Evolutionary conservation across 2,329 filamentous ascomycete genomes (phyloP).

Genomic region (Clonostachys rhizophaga): DNA sequence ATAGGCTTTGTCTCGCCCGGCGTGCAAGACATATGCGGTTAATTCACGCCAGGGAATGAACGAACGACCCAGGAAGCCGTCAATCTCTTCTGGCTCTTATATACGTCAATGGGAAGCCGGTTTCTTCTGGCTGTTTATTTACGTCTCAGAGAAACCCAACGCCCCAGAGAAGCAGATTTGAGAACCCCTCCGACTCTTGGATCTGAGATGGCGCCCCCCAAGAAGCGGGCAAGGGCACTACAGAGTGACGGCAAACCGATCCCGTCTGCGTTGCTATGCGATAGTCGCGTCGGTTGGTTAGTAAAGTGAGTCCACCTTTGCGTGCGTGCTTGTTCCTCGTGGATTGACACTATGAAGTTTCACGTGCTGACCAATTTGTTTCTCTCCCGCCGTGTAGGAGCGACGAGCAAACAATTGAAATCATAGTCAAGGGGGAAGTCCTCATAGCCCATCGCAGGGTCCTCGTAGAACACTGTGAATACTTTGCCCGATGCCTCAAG

Average conservation of each 20-base stretch:
- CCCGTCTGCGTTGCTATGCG: conserved; percentile 16
- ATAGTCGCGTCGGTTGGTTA: conserved; percentile 25
- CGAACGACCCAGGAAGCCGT: too few species aligned
- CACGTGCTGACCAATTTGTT: background rate
- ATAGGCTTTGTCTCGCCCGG: too few species aligned
- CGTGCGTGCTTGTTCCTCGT: background rate
- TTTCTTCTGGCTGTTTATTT: too few species aligned
- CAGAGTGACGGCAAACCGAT: conserved; percentile 7
- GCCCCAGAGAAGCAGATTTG: too few species aligned
- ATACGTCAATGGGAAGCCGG: too few species aligned
- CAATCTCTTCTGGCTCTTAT: too few species aligned
- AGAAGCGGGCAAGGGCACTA: conserved; percentile 12
- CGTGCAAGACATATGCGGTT: too few species aligned
- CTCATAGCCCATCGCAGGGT: conserved; percentile 21
- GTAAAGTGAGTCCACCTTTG: conserved; percentile 17
- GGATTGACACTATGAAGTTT: too few species aligned
- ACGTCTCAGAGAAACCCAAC: too few species aligned
- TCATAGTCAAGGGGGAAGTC: conserved; percentile 17
- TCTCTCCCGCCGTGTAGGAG: conserved; percentile 8
- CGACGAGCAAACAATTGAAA: conserved; percentile 19
- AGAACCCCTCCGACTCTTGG: too few species aligned
- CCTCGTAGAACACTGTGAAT: conserved; percentile 23
- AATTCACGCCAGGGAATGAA: too few species aligned
- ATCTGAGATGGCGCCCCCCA: conserved; percentile 11
- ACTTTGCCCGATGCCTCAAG: conserved; percentile 20